Evolutionary conservation across 2,329 filamentous ascomycete species (phyloP), one percentile per base, ranked within the genome.

Genomic region (Aspergillus brunneoviolaceus): DNA sequence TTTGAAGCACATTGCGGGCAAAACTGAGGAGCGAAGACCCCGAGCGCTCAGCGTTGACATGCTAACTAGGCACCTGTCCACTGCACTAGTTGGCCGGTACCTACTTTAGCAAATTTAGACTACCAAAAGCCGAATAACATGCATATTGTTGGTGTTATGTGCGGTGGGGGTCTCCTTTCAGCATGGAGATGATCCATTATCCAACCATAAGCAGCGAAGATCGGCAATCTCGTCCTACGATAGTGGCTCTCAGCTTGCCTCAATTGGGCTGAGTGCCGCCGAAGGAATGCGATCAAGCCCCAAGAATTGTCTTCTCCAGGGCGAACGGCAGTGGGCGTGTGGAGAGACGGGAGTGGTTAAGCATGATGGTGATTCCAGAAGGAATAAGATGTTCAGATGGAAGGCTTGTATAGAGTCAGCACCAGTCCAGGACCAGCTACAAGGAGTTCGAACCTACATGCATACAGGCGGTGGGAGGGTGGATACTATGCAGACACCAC

Each of bases 81-180:
- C 9, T 23, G 42, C 52, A 21, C 25, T 19, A 23, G 23, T 23
- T 23, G 4, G 29, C 16, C 33, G 7, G 52, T 48, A 55, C 52
- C 39, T 55, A 49, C 42, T 29, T 55, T 55, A 55, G 53, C 27
- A 27, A 49, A 23, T 23, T 33, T 55, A 35, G 33, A 35, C 33
- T 35, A 35, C 53, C 29, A 33, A 16, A 6, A n/a, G 51, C 25
- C 21, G 51, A 52, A 31, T 14, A 19, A 45, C 52, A 29, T 29
- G 52, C 42, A 48, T 48, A 31, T 47, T 10, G 23, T 45, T 47
- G 35, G 33, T 27, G 33, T 23, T 25, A 23, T n/a, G 6, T 1
- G 16, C 16, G 16, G 39, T 45, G 39, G 39, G 39, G 39, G 27
- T 29, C 9, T 45, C 16, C 7, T 16, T 6, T 10, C 39, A 45